Evolutionary conservation across 805 yeast species (phyloP), one percentile per base, ranked within the genome.

Genomic region (Candida chilensis): DNA sequence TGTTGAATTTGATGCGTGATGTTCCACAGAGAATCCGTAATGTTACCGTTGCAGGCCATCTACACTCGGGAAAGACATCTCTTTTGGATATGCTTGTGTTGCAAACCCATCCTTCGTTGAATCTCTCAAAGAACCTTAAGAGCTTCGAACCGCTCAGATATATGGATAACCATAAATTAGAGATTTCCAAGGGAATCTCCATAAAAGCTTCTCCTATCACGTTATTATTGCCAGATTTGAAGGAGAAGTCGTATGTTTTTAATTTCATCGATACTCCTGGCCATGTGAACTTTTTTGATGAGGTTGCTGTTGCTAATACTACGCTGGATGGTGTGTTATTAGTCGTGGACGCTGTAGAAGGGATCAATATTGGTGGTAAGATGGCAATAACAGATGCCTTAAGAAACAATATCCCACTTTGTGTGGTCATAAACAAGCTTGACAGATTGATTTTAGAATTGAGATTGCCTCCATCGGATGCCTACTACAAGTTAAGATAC

Each of bases 261-360:
- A 84, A 81, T 44, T 37, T 88, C 1, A 39, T 86, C 1, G 99
- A 94, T 44, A 63, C 95, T 0, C 99, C 99, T 0, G 99, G 99
- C 0, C 97, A 92, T 52, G 69, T 72, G 0, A 78, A 86, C 45
- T 92, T 92, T 45, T 55, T 64, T 17, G 96, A 86, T 46, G 96
- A 92, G 41, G 54, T 74, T 4, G 64, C 73, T 0, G 65, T 71
- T 0, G 68, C 82, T 0, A 50, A 77, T 7, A 50, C 71, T 15
- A 59, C 78, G 0, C 67, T 70, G 0, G 96, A 92, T 38, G 73
- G 79, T 2, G 73, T 72, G 0, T 55, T 79, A 0, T 50, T 87
- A 2, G 82, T 85, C 1, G 62, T 90, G n/a, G 98, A 92, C 48
- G 78, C 68, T 1, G 78, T 86, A 1, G 96, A 90, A 48, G 96